phyloP scores from a whole-genome alignment of 768 basidiomycete genomes.

The Leucocoprinus sp. region DNA sequence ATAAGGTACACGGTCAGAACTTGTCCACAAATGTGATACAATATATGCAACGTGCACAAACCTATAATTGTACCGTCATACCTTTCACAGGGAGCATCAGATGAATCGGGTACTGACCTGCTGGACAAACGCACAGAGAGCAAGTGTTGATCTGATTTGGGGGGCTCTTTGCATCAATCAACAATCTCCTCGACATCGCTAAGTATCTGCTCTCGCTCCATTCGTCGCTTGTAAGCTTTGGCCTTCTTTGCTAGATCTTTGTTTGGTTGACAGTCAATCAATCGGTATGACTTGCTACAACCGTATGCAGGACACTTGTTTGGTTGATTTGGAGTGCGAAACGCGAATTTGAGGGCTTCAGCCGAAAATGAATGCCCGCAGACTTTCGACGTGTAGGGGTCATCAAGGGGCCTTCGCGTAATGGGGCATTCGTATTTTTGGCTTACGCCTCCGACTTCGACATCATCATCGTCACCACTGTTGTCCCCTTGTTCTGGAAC shows the following conservation, averaged over 20 bases:
- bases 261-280: constrained; percentile 44
- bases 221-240: constrained; percentile 48
- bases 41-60: background rate
- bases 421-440: constrained; percentile 84
- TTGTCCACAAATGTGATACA: background rate
- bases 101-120: too few species aligned
- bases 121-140: too few species aligned
- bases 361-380: constrained; percentile 84
- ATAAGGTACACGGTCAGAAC: background rate
- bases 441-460: constrained; percentile 81
- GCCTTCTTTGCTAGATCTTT: constrained; percentile 55
- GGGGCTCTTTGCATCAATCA: constrained; percentile 24
- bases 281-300: constrained; percentile 51
- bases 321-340: constrained; percentile 27
- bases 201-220: constrained; percentile 37
- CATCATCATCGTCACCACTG: constrained; percentile 80
- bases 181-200: constrained; percentile 57
- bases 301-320: constrained; percentile 65
- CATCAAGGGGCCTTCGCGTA: constrained; percentile 51
- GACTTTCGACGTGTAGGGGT: constrained; percentile 81
- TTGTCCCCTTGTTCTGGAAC: constrained; percentile 70
- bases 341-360: constrained; percentile 58
- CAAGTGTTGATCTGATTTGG: background rate
- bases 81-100: too few species aligned
- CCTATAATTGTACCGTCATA: too few species aligned